phyloP scores from a whole-genome alignment of 1,284 basidiomycete genomes.

The Pseudozyma sp. region DNA sequence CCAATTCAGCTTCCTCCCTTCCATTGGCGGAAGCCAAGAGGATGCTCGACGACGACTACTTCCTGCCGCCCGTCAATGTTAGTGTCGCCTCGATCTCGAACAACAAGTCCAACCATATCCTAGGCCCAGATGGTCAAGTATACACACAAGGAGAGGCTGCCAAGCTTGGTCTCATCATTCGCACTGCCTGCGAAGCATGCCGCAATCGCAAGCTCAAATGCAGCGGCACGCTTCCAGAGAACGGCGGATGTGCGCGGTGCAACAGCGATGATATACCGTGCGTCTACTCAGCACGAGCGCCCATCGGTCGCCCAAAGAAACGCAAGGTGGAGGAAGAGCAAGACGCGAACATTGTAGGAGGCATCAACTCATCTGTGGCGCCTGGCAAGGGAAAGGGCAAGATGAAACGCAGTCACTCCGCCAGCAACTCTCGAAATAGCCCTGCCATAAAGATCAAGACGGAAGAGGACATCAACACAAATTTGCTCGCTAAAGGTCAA shows the following conservation, averaged over 20 bases:
- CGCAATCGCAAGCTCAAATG: conserved; percentile 61
- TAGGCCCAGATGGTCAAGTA: conserved; percentile 44
- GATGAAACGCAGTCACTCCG: conserved; percentile 5
- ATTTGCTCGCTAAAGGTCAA: not conserved
- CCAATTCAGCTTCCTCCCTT: not conserved
- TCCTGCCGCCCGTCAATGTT: conserved; percentile 2
- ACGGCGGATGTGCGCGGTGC: conserved; percentile 51
- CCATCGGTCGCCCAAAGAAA: conserved; percentile 60
- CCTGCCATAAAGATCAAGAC: conserved; percentile 15
- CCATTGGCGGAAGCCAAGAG: conserved; percentile 6
- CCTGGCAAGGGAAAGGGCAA: conserved; percentile 12
- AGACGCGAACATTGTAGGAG: not conserved
- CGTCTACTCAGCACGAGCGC: conserved; percentile 51
- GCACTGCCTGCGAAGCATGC: conserved; percentile 60
- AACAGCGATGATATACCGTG: conserved; percentile 45
- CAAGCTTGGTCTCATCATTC: conserved; percentile 45
- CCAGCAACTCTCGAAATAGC: not conserved
- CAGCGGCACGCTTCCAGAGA: conserved; percentile 42
- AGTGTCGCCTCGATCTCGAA: not conserved
- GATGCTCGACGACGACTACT: conserved; percentile 18
- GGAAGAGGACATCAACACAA: conserved; percentile 1
- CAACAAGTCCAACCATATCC: conserved; percentile 30
- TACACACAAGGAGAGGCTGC: conserved; percentile 53
- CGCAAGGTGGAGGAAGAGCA: conserved; percentile 36
- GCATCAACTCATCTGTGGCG: not conserved